These are phyloP conservation scores for Hymenotorrendiella dingleyae DNA, from an alignment of 2,329 filamentous ascomycete species.

Conservation along the genomic window DNA sequence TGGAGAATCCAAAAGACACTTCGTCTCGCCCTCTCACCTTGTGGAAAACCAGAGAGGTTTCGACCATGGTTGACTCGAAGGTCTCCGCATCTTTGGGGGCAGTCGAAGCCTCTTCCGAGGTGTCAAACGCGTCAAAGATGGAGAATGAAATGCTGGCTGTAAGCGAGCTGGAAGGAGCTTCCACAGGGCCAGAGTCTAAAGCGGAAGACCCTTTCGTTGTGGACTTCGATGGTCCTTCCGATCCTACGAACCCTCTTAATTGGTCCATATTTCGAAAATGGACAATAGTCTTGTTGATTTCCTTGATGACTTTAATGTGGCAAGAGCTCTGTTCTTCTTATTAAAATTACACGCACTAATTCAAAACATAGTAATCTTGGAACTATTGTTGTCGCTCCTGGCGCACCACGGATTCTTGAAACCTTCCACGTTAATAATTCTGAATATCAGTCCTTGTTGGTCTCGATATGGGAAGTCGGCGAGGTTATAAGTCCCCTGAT, in stretches of 20 bases:
- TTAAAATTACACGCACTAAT: not conserved
- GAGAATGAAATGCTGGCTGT: no score
- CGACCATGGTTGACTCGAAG: no score
- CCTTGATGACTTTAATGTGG: not conserved
- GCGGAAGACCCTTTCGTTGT: not conserved
- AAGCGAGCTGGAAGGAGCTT: not conserved
- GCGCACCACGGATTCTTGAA: not conserved
- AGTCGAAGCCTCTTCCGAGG: no score
- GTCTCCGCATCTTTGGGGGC: no score
- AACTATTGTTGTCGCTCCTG: not conserved
- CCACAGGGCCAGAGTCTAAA: not conserved
- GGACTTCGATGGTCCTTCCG: not conserved
- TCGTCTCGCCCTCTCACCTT: no score
- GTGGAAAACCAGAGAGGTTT: no score
- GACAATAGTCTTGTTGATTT: not conserved
- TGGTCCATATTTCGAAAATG: not conserved
- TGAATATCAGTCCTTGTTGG: not conserved
- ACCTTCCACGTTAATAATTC: not conserved
- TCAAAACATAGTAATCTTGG: not conserved
- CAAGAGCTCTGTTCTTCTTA: not conserved
- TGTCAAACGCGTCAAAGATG: no score
- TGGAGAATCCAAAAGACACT: no score
- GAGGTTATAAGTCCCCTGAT: not conserved
- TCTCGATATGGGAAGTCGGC: not conserved
- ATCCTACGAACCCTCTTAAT: not conserved